phyloP scores from a whole-genome alignment of 495 filamentous ascomycete species.

The Trichoderma virens region DNA sequence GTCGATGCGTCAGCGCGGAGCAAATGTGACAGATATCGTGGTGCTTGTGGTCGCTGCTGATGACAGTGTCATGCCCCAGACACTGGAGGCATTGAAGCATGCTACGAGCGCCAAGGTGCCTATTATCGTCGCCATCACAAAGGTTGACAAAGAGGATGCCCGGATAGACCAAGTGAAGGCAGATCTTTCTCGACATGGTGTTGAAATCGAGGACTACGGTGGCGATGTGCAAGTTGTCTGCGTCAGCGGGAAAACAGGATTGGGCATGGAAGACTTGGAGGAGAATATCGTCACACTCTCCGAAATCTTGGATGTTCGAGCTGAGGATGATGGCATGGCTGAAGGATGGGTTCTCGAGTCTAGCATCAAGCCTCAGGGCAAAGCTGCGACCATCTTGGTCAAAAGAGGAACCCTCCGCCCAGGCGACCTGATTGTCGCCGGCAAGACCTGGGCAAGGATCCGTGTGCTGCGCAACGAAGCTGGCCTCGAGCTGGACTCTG shows the following conservation, averaged over 20 bases:
- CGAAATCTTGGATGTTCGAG: conserved; percentile 84
- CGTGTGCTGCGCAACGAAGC: conserved; percentile 79
- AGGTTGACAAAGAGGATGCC: conserved; percentile 81
- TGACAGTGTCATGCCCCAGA: conserved; percentile 96
- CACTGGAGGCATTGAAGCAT: conserved; percentile 92
- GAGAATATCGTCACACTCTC: conserved; percentile 76
- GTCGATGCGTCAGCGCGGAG: conserved; percentile 91
- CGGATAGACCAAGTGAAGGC: conserved; percentile 76
- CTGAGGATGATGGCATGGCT: conserved; percentile 63
- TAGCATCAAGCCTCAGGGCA: conserved; percentile 78
- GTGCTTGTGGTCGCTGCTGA: conserved; percentile 95
- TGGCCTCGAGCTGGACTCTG: conserved; percentile 59
- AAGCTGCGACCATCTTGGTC: conserved; percentile 83
- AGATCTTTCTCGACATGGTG: conserved; percentile 74
- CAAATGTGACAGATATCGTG: conserved; percentile 94
- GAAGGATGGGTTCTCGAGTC: conserved; percentile 96
- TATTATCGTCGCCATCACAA: conserved; percentile 98
- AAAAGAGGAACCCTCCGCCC: conserved; percentile 73
- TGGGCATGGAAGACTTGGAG: conserved; percentile 87
- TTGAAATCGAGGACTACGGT: conserved; percentile 92
- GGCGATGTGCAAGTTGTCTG: conserved; percentile 88
- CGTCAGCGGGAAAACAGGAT: conserved; percentile 89
- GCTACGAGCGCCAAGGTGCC: conserved; percentile 85
- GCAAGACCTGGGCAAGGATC: conserved; percentile 75
- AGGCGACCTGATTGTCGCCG: conserved; percentile 84